Conservation (phyloP, 805 yeast species). For the Zygosaccharomyces lentus region DNA sequence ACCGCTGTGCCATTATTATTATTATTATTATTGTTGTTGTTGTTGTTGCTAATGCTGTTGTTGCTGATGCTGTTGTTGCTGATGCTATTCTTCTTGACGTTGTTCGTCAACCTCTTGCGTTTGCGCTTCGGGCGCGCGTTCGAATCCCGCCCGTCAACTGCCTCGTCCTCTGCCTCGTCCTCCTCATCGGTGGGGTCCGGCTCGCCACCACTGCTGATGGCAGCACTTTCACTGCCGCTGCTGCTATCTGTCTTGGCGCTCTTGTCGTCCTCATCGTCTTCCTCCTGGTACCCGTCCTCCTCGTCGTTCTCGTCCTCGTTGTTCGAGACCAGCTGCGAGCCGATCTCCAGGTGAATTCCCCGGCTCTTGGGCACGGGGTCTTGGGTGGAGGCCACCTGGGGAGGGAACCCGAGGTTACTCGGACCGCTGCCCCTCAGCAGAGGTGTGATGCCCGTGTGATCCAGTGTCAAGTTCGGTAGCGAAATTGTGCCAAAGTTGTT, state of each 20-base stretch:
- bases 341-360: slow-evolving; percentile 11
- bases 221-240: slow-evolving; percentile 10
- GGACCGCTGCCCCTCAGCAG: slow-evolving; percentile 8
- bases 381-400: neutral
- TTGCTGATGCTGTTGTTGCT: neutral
- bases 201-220: slow-evolving; percentile 13
- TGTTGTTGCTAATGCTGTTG: neutral
- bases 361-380: neutral
- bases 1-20: slow-evolving; percentile 1
- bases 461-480: slow-evolving; percentile 23
- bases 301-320: slow-evolving; percentile 19
- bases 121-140: slow-evolving; percentile 1
- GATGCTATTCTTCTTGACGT: neutral
- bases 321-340: slow-evolving; percentile 12
- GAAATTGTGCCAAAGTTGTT: slow-evolving; percentile 19
- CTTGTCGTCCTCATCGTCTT: slow-evolving; percentile 15
- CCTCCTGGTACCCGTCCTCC: slow-evolving; percentile 20
- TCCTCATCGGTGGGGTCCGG: slow-evolving; percentile 17
- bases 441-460: slow-evolving; percentile 19
- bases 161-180: slow-evolving; percentile 16
- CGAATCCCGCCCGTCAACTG: neutral
- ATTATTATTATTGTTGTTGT: neutral
- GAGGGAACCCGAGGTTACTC: slow-evolving; percentile 1
- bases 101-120: neutral
- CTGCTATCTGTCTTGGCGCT: slow-evolving; percentile 4